Evolutionary conservation across 768 basidiomycete genomes (phyloP), one percentile per base, ranked within the genome.

Genomic region (Leccinum imitatum): DNA sequence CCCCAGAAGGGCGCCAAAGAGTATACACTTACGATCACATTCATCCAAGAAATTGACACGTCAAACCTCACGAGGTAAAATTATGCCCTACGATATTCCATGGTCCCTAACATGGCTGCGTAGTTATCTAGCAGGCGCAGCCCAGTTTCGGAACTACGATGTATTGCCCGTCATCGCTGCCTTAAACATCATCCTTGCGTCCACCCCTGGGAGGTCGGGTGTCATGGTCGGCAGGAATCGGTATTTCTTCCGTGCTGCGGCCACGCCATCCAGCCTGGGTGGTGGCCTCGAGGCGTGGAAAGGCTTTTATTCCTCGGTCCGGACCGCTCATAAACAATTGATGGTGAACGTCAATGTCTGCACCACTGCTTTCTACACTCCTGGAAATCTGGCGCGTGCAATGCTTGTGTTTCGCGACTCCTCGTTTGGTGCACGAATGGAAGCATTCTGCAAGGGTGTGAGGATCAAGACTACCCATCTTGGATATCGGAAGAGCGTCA

Each of bases 401-500:
- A 75, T 85, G 74, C 54, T 74, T 14, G 69, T 69, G 10, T 83
- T 83, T 66, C 63, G 68, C 25, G 65, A 77, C 1, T 78, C 80
- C 4, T 85, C 82, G 60, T 87, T 83, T 61, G 84, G 85, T 13
- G 89, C 84, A 3, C 81, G 85, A 25, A 68, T 79, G 35, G 77
- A 77, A n/a, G 82, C 74, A 0, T 93, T 91, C 63, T 86, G 83
- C 44, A 84, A 79, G 60, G 82, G 88, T 8, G 80, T 92, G 3
- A 78, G 91, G 41, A 76, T 93, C 51, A 79, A 78, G 69, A 84
- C 90, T 1, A 80, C 71, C 2, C 90, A 93, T 72, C 78, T 93
- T 14, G 84, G 85, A n/a, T 87, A 91, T 66, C 84, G 77, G 68
- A 93, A 91, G 74, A 85, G 86, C 0, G 80, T 93, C 59, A 88